phyloP scores from a whole-genome alignment of 2,329 filamentous ascomycete genomes.

The Ophiosphaerella narmari region DNA sequence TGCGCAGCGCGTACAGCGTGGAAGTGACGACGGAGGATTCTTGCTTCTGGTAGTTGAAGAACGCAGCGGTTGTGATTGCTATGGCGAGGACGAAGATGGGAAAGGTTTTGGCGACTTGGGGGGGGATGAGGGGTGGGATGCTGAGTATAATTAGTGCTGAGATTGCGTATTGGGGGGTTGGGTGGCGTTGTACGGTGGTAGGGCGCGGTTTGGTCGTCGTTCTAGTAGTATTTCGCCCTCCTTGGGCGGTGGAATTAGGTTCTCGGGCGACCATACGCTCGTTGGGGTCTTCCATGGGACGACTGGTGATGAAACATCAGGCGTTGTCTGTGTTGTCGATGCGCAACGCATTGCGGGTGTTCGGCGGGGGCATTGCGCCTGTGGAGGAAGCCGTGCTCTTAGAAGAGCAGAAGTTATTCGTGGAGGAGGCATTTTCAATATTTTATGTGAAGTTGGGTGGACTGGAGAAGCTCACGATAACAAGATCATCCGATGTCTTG shows the following conservation, averaged over 20 bases:
- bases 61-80: slow-evolving; percentile 73
- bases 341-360: slow-evolving; percentile 24
- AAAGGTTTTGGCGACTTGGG: slow-evolving; percentile 61
- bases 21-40: slow-evolving; percentile 81
- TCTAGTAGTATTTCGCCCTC: slow-evolving; percentile 43
- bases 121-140: slow-evolving; percentile 41
- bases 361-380: slow-evolving; percentile 29
- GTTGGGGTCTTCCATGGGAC: slow-evolving; percentile 46
- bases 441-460: slow-evolving; percentile 9
- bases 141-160: slow-evolving; percentile 14
- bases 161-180: not conserved
- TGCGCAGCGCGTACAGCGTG: slow-evolving; percentile 89
- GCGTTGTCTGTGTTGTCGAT: slow-evolving; percentile 21
- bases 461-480: slow-evolving; percentile 7
- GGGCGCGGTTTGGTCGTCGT: slow-evolving; percentile 38
- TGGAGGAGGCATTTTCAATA: slow-evolving; percentile 33
- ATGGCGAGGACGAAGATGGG: slow-evolving; percentile 80
- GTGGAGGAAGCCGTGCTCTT: slow-evolving; percentile 26
- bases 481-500: slow-evolving; percentile 24
- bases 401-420: slow-evolving; percentile 27
- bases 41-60: slow-evolving; percentile 99
- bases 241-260: slow-evolving; percentile 41
- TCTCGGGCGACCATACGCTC: slow-evolving; percentile 45
- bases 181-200: slow-evolving; percentile 36
- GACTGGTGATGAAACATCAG: slow-evolving; percentile 27